Evolutionary conservation across 2,329 filamentous ascomycete genomes (phyloP), one percentile per base, ranked within the genome.

Genomic region (Diaporthe ampelina): DNA sequence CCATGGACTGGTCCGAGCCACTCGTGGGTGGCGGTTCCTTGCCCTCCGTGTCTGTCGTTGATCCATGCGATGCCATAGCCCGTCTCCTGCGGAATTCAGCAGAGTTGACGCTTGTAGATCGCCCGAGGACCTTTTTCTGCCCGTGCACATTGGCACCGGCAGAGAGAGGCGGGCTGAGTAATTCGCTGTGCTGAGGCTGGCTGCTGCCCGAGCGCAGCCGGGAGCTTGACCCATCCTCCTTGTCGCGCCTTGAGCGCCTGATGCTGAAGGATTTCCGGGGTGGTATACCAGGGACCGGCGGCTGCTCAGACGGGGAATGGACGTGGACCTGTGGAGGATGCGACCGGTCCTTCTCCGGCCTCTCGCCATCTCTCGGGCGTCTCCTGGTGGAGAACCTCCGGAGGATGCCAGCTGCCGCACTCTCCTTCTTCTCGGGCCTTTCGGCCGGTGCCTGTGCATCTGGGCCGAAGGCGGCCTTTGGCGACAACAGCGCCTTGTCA

Each of bases 201-300:
- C 83, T 92, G 83, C 86, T 93, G 77, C 84, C 92, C 75, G 84
- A 91, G 76, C 84, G 89, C 75, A 86, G 79, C 76, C 82, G 87
- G 75, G 83, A 84, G 74, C 82, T 88, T 79, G 79, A 86, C 0
- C 81, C 81, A 21, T 89, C 88, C 13, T 90, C 88, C 21, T 85
- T 84, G 24, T 91, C 89, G 61, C 89, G 87, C 45, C 90, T 85
- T 37, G 87, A 85, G 32, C 88, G 87, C 54, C 89, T 91, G 77
- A 98, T 94, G 81, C 95, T 97, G 82, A 98, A 97, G 82, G 95
- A 97, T 84, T 97, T 97, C 70, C 94, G 90, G 2, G 94, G 91
- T 50, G 74, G 74, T 48, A 76, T 74, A 13, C 72, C 56, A 0
- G 91, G 88, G 24, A 88, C 86, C 3, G 91, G 88, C 0, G 82